phyloP scores from a whole-genome alignment of 2,329 filamentous ascomycete species.

The Cladosporium sp. region DNA sequence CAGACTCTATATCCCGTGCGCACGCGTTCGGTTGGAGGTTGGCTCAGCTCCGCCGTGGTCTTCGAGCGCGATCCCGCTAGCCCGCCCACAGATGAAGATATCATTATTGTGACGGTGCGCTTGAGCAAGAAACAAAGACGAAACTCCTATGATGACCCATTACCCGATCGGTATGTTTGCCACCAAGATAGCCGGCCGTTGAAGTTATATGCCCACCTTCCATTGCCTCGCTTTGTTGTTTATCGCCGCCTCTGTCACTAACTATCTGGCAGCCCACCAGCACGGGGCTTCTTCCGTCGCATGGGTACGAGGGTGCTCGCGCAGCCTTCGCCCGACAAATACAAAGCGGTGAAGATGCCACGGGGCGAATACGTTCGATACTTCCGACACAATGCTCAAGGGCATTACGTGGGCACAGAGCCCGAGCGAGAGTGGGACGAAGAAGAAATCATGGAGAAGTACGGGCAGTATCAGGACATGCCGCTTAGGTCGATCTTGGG shows the following conservation, averaged over 20 bases:
- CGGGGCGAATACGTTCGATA: slow-evolving; percentile 31
- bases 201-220: not conserved
- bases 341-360: slow-evolving; percentile 36
- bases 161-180: slow-evolving; percentile 17
- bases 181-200: not conserved
- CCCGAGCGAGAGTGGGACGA: slow-evolving; percentile 33
- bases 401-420: slow-evolving; percentile 35
- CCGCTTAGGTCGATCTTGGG: slow-evolving; percentile 17
- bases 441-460: slow-evolving; percentile 26
- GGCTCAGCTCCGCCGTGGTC: not conserved
- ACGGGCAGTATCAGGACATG: slow-evolving; percentile 30
- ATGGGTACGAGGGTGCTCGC: slow-evolving; percentile 29
- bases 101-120: slow-evolving; percentile 33
- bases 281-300: slow-evolving; percentile 31
- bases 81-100: slow-evolving; percentile 20
- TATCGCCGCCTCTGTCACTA: not conserved
- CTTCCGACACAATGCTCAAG: slow-evolving; percentile 28
- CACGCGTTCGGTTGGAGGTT: slow-evolving; percentile 10
- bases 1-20: not conserved
- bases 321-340: slow-evolving; percentile 23
- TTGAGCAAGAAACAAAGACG: slow-evolving; percentile 18
- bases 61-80: slow-evolving; percentile 8
- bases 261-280: slow-evolving; percentile 25
- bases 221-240: not conserved
- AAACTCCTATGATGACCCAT: slow-evolving; percentile 12